phyloP scores from a whole-genome alignment of 2,329 filamentous ascomycete genomes.

The Bertia moriformis region DNA sequence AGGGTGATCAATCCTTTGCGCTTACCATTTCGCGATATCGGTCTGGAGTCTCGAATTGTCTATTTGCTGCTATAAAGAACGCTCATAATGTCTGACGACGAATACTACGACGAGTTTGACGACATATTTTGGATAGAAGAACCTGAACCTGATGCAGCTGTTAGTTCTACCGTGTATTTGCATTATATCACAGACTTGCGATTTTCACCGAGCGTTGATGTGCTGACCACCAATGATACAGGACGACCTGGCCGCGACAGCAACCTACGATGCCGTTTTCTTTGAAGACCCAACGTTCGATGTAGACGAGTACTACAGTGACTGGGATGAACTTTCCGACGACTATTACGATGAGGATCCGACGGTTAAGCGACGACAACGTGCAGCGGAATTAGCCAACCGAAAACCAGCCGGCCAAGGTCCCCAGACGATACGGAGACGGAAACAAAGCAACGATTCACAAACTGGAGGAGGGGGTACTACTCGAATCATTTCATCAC shows the following conservation, averaged over 20 bases:
- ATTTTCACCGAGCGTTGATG: no score
- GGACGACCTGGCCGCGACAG: conserved; percentile 24
- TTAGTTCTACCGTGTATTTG: neutral
- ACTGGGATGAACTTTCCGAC: conserved; percentile 16
- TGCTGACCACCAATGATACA: no score
- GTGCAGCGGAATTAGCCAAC: neutral
- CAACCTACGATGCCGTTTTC: conserved; percentile 20
- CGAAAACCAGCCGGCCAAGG: neutral
- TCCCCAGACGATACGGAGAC: neutral
- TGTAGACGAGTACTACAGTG: conserved; percentile 20
- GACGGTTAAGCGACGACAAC: neutral
- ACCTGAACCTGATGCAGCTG: neutral
- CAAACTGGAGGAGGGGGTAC: no score
- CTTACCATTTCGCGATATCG: no score
- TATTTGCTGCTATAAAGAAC: no score
- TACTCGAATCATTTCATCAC: no score
- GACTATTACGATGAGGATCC: conserved; percentile 10
- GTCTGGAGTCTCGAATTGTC: no score
- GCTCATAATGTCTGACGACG: neutral
- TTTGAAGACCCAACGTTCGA: conserved; percentile 19
- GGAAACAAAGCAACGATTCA: neutral
- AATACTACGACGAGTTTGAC: neutral
- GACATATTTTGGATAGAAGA: neutral
- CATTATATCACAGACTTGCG: no score
- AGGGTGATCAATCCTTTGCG: no score